Base-by-base conservation (phyloP, 495 filamentous ascomycete genomes). In the Xylaria scruposa region DNA sequence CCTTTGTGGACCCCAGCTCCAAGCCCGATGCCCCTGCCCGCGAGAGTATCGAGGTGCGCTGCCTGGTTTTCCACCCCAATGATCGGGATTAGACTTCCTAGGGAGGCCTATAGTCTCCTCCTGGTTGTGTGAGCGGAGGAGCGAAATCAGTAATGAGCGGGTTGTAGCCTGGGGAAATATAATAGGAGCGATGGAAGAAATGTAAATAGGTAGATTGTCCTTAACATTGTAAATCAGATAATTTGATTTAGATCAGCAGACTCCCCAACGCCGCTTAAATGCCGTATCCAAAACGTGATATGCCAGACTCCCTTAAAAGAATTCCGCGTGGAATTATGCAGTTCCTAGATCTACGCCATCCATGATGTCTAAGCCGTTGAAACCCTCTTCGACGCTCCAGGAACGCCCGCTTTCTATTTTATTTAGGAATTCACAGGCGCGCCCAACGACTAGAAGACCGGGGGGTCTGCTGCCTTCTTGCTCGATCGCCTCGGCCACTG, bases 331-430 rank as follows among this genome's bases (percentile, higher is more conserved):
- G 51, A 60, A 9, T 42, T 53, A 78, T 47, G 46, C 26, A 40
- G 31, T 33, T 29, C 71, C 72, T 51, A 77, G 42, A 68, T 74
- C 73, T 64, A 78, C 29, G 47, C 75, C 79, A 15, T 78, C 76
- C 53, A 77, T 77, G 46, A 84, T 68, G 72, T 90, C 83, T 76
- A 97, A 78, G 3, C 89, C 92, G 63, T 86, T 87, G 76, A 97
- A 97, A 1, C 94, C 95, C 40, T 98, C 95, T 79, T 98, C 95
- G 29, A 97, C 94, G 6, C 89, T 83, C 96, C 96, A 98, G 71
- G 88, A 90, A 74, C 86, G 83, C 2, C 82, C 82, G 67, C 77
- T 78, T 70, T 87, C 79, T 3, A 82, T 81, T 42, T 83, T 83
- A 36, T 89, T 85, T 70, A 99, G 75, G 12, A 93, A 92, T 75